Conservation (phyloP, 2,329 filamentous ascomycete species). For the Colletotrichum paranaense region DNA sequence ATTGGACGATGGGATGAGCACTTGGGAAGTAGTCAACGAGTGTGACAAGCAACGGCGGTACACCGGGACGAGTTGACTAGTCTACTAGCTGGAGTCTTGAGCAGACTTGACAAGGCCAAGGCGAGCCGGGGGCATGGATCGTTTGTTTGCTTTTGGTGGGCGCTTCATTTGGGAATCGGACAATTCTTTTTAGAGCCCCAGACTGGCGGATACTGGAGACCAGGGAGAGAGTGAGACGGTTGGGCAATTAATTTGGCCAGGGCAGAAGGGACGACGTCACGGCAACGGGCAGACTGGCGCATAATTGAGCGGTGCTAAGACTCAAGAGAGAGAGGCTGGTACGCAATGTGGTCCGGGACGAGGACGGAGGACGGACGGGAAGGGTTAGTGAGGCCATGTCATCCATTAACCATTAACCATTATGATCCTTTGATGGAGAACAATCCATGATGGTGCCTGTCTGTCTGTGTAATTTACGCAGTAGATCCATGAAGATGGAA, state of each 20-base stretch:
- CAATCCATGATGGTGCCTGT: no score
- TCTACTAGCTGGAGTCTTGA: neutral
- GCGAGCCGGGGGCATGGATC: conserved; percentile 1
- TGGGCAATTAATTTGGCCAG: neutral
- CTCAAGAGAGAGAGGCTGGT: neutral
- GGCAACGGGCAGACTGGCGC: neutral
- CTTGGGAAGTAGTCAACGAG: conserved; percentile 1
- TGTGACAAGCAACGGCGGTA: neutral
- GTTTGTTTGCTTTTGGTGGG: conserved; percentile 3
- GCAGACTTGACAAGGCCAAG: neutral
- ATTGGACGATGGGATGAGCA: conserved; percentile 2
- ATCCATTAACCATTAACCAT: no score
- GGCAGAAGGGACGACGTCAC: conserved; percentile 13
- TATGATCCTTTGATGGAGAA: no score
- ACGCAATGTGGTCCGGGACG: neutral
- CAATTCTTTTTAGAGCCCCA: conserved; percentile 6
- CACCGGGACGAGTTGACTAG: neutral
- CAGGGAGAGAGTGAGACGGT: neutral
- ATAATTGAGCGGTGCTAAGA: neutral
- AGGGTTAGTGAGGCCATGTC: neutral
- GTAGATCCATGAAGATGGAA: neutral
- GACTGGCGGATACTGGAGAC: conserved; percentile 4
- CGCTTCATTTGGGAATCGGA: conserved; percentile 13
- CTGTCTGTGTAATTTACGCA: no score
- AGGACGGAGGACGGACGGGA: neutral